A percentile compares a stretch with the other conserved stretches of the same genome.
These are phyloP conservation scores for Coemansia guatemalensis DNA, from an alignment of 192 early-diverging fungal genomes.

Conservation along the genomic window DNA sequence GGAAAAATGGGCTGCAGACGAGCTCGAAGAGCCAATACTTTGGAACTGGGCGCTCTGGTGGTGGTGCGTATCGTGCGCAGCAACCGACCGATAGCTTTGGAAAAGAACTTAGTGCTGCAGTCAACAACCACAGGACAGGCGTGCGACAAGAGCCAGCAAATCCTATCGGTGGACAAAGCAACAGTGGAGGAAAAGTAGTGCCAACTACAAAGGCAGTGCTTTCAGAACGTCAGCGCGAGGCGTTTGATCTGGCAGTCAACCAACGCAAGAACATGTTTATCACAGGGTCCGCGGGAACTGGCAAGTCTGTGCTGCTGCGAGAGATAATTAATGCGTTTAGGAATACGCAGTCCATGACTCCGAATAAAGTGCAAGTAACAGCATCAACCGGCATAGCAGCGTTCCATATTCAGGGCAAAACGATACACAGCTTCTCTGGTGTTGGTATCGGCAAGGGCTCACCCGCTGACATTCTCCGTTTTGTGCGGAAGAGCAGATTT, in stretches of 20 bases:
- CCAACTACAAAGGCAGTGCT: slow-evolving; percentile 3
- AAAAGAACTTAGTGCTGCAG: background rate
- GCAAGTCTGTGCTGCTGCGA: slow-evolving; percentile 49
- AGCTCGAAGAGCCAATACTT: slow-evolving; percentile 25
- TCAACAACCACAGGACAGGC: slow-evolving; percentile 4
- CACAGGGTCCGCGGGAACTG: slow-evolving; percentile 75
- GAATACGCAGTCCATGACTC: slow-evolving; percentile 1
- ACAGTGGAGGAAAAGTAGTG: background rate
- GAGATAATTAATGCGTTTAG: slow-evolving; percentile 45
- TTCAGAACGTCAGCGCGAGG: slow-evolving; percentile 59
- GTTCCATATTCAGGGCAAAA: slow-evolving; percentile 72
- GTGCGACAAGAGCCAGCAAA: background rate
- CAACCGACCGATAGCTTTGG: slow-evolving; percentile 8
- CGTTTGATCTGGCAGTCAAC: slow-evolving; percentile 61
- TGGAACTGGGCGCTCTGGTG: background rate
- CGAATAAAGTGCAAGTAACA: slow-evolving; percentile 54
- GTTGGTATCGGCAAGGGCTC: slow-evolving; percentile 61
- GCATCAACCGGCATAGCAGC: slow-evolving; percentile 84
- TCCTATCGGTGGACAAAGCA: background rate
- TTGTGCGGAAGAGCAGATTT: slow-evolving; percentile 39
- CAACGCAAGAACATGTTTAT: slow-evolving; percentile 63
- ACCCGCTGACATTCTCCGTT: slow-evolving; percentile 16
- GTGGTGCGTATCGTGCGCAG: background rate
- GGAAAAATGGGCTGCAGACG: background rate
- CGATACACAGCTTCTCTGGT: slow-evolving; percentile 70